Evolutionary conservation across 345 rosid genomes (phyloP), one percentile per base, ranked within the genome.

Genomic region (Mercurialis annua): DNA sequence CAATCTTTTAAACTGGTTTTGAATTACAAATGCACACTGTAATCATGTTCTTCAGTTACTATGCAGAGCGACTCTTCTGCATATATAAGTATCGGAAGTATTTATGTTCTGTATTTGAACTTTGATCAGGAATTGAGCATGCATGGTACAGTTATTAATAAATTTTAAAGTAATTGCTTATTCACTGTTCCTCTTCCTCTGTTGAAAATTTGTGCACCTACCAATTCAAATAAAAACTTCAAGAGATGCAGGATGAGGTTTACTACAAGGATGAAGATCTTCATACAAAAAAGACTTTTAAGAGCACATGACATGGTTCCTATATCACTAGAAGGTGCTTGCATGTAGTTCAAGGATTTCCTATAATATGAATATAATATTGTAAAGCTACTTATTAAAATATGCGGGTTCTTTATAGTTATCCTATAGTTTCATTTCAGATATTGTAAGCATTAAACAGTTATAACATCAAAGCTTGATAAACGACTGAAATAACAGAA

Each of bases 91-190:
- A 8, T 51, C 1, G 11, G 55, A 8, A 12, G 11, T 21, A 8
- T 49, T 49, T 31, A 46, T n/a, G n/a, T 48, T 63, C 46, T 27
- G n/a, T 18, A 27, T 27, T 23, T 48, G 66, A 62, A 62, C 10
- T 29, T 20, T 21, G 2, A 59, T 3, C 20, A 2, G 5, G 5
- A 57, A 31, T 59, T n/a, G 27, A 38, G 29, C 29, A 59, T 21
- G 20, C 10, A n/a, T n/a, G n/a, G n/a, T n/a, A n/a, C n/a, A n/a
- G n/a, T n/a, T n/a, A n/a, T n/a, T n/a, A 50, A 63, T 11, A 1
- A 26, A 29, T 46, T 17, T n/a, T n/a, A n/a, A 18, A 20, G 46
- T 46, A 31, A 11, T 59, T 12, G 56, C 10, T 17, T 10, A 34
- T 21, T n/a, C n/a, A n/a, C 20, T 36, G 12, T 10, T 14, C 48